Evolutionary conservation across 176 grass and related monocot genomes (phyloP), one percentile per base, ranked within the genome.

Genomic region (Elymus sibiricus): DNA sequence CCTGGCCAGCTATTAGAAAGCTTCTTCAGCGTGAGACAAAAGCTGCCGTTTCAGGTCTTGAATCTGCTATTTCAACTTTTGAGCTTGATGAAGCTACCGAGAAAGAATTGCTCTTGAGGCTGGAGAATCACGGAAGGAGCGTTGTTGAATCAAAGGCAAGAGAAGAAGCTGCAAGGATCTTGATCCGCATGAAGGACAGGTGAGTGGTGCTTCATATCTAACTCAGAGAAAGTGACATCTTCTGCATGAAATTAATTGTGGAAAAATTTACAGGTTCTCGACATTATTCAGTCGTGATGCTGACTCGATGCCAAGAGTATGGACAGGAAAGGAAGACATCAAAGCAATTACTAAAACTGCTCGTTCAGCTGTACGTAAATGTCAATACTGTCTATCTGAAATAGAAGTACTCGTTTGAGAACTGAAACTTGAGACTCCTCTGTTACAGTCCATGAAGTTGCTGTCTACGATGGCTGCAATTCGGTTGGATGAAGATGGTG

Each of bases 291-390:
- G 92, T 73, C 92, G 87, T 19, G 97, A 99, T 90, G 85, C 88
- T 78, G 97, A 99, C 68, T 98, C 96, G 3, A 99, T 99, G 94
- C 97, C 94, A 73, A 91, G 97, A 80, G 85, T 99, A 61, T 99
- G 97, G 97, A 97, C 97, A 39, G 97, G 97, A 81, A 99, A 97
- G 62, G 97, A 99, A 87, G 97, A 99, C 81, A 96, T 99, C 53
- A 99, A 92, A 91, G 84, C 97, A 55, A 99, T 99, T 56, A 99
- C 97, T 72, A 99, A 99, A 94, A 81, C 90, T 58, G 94, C 97
- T 81, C 94, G 94, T 34, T 94, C 94, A 88, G 90, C 85, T 56
- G 97, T 99, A 99, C 29, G 90, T 67, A 61, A 59, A 59, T 81
- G 27, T 77, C 68, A 83, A 77, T 81, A 75, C 55, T 74, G 55